Base-by-base conservation (phyloP, 2,329 filamentous ascomycete genomes). In the Akanthomyces muscarius region DNA sequence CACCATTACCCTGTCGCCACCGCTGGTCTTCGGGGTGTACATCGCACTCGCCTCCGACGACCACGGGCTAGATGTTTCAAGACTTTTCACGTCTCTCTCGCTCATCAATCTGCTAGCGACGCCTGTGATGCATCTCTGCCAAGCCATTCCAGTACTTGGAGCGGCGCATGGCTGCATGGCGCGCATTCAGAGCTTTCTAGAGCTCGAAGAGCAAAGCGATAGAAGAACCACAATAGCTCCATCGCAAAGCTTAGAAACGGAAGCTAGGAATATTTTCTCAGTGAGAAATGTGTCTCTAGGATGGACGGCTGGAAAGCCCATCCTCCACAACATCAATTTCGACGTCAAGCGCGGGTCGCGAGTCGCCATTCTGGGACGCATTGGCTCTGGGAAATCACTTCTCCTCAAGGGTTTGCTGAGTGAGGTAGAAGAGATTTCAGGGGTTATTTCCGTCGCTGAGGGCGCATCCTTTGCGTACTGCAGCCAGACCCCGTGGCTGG, bases 121-220 rank as follows among this genome's bases (percentile, higher is more conserved):
- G 25, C 55, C 55, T 11, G 55, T 48, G 28, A 58, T 58, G 55
- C 55, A 58, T 16, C 30, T 58, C 8, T 58, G 55, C 18, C 55
- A 58, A 13, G 55, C 44, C 21, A 58, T 58, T 25, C 55, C 55
- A 2, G 33, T 28, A 14, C 55, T 58, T 4, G 55, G 42, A 4
- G 55, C 55, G 18, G 55, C 55, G 23, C 44, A 58, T 13, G 55
- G 55, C 18, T 58, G 55, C 44, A 58, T 58, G 55, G 55, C 30
- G 18, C 55, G 55, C 11, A 58, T 58, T 5, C 55, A 58, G 14
- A 16, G 25, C 2, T 58, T 58, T n/a, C n/a, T 48, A 21, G 55
- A 58, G 55, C 44, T 33, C 30, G 55, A 58, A 1, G 55, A 58
- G 55, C 55, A 38, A 11, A 30, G 28, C 13, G 55, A 58, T 11